Conservation (phyloP, 2,329 filamentous ascomycete genomes). For the Ramularia collo-cygni region DNA sequence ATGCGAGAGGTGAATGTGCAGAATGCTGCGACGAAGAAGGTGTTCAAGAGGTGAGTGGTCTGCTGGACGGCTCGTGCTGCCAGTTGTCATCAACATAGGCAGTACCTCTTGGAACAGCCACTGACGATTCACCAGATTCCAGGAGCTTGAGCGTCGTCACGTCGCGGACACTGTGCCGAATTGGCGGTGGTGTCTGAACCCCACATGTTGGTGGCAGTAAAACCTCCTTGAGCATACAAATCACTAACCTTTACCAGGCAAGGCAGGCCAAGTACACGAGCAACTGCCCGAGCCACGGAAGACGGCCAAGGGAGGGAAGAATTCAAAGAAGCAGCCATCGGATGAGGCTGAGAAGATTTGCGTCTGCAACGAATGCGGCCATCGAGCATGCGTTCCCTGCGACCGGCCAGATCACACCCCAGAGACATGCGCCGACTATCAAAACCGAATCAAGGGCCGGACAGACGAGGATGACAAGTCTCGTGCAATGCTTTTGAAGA, state of each 20-base stretch:
- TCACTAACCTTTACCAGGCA: no score
- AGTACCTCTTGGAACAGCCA: slow-evolving; percentile 20
- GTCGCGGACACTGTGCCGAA: slow-evolving; percentile 25
- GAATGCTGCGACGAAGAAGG: slow-evolving; percentile 37
- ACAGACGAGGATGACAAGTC: slow-evolving; percentile 27
- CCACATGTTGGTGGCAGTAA: no score
- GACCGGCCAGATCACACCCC: slow-evolving; percentile 27
- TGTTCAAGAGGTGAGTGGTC: slow-evolving; percentile 41
- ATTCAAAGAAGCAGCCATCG: not conserved
- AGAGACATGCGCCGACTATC: slow-evolving; percentile 31
- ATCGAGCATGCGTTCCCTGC: slow-evolving; percentile 26
- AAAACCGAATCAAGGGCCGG: slow-evolving; percentile 16
- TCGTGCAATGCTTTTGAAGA: slow-evolving; percentile 13
- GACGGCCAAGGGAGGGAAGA: slow-evolving; percentile 3
- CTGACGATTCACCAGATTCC: slow-evolving; percentile 36
- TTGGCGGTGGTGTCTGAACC: slow-evolving; percentile 48
- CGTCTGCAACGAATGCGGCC: slow-evolving; percentile 24
- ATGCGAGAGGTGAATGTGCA: slow-evolving; percentile 42
- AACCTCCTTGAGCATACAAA: no score
- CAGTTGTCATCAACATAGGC: no score
- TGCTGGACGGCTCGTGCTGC: not conserved
- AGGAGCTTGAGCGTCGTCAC: slow-evolving; percentile 22
- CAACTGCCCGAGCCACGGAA: slow-evolving; percentile 4
- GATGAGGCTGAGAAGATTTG: slow-evolving; percentile 21
- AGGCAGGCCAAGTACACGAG: slow-evolving; percentile 43